Conservation (phyloP, 2,329 filamentous ascomycete genomes). For the Fusarium pseudocircinatum region DNA sequence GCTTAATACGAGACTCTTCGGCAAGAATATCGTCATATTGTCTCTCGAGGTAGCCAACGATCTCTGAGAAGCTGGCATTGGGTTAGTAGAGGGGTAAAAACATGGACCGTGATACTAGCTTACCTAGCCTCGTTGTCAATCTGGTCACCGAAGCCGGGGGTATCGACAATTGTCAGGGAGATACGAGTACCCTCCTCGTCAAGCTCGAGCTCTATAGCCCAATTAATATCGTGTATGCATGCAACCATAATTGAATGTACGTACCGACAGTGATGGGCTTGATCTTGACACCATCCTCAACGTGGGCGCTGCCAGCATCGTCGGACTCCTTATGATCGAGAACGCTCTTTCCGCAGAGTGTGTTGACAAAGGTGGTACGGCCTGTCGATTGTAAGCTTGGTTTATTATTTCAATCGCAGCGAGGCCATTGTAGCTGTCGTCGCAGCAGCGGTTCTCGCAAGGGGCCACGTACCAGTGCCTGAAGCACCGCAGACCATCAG, state of each 20-base stretch:
- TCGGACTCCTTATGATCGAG: constrained; percentile 92
- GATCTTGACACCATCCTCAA: constrained; percentile 98
- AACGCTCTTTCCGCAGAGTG: constrained; percentile 94
- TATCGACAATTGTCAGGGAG: constrained; percentile 97
- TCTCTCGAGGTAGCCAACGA: constrained; percentile 97
- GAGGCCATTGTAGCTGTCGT: constrained; percentile 11
- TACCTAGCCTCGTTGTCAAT: constrained; percentile 99
- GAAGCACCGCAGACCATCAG: constrained; percentile 99
- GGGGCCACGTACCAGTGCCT: constrained; percentile 80
- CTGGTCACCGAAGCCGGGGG: constrained; percentile 97
- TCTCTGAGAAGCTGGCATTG: constrained; percentile 84
- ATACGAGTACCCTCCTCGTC: constrained; percentile 99
- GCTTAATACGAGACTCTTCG: constrained; percentile 99
- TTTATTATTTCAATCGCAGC: constrained; percentile 15
- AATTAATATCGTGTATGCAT: constrained; percentile 42
- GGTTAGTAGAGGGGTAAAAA: constrained; percentile 12
- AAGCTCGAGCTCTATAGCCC: constrained; percentile 80
- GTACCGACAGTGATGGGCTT: constrained; percentile 97
- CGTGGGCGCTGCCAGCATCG: constrained; percentile 85
- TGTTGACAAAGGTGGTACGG: constrained; percentile 99
- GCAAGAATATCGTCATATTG: constrained; percentile 99
- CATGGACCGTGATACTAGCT: constrained; percentile 34
- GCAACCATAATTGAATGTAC: constrained; percentile 12
- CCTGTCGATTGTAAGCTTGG: constrained; percentile 62
- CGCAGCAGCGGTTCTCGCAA: constrained; percentile 22